Conservation (phyloP, 805 yeast genomes). For the Candida rishiriensis region DNA sequence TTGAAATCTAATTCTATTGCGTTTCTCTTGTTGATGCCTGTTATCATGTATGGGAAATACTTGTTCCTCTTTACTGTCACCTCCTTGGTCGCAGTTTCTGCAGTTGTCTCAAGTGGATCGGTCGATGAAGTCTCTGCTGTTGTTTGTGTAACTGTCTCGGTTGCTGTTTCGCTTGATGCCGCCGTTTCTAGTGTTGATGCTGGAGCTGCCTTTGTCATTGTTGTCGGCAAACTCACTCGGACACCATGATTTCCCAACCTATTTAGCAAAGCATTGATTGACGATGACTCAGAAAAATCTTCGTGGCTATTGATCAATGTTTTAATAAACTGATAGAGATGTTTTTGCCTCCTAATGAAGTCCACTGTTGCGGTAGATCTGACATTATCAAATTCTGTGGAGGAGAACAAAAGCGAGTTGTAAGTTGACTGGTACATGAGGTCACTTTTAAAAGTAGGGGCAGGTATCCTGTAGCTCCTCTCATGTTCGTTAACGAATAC, state of each 20-base stretch:
- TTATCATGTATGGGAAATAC: conserved; percentile 17
- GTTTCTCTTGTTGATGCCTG: conserved; percentile 20
- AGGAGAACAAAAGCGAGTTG: conserved; percentile 22
- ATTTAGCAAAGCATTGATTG: conserved; percentile 13
- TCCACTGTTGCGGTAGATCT: conserved; percentile 1
- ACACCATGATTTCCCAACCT: conserved; percentile 12
- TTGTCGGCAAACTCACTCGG: not conserved
- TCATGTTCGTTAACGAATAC: conserved; percentile 27
- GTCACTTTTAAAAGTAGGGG: conserved; percentile 25
- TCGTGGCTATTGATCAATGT: conserved; percentile 17
- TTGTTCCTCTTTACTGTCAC: not conserved
- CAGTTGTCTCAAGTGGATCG: too few relatives aligned
- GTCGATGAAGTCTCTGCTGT: too few relatives aligned
- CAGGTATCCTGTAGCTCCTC: conserved; percentile 19
- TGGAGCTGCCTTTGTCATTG: too few relatives aligned
- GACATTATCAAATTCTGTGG: conserved; percentile 10
- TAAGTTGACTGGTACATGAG: conserved; percentile 27
- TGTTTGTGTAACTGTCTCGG: too few relatives aligned
- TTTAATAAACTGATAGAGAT: conserved; percentile 18
- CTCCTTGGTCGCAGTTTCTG: conserved; percentile 9
- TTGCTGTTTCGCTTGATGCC: too few relatives aligned
- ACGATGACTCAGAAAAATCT: conserved; percentile 16
- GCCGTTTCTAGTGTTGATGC: too few relatives aligned
- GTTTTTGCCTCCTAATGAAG: conserved; percentile 14
- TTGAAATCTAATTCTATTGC: conserved; percentile 27